Percentiles rank a stretch among this genome's conserved stretches.
Conservation (phyloP, 2,329 filamentous ascomycete species). For the Fusarium sp. region DNA sequence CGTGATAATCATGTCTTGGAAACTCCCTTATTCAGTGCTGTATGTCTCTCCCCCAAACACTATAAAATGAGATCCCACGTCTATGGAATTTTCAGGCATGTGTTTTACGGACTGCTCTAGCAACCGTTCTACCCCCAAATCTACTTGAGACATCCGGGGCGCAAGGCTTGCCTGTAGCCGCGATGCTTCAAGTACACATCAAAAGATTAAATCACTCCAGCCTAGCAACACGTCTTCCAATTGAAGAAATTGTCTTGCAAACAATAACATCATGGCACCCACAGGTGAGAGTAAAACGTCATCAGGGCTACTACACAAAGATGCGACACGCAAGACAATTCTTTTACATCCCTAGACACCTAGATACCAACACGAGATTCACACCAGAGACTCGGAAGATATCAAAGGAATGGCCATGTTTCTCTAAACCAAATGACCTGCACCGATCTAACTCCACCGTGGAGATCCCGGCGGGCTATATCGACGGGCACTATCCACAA, state of each 20-base stretch:
- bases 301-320: slow-evolving; percentile 8
- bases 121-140: slow-evolving; percentile 26
- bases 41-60: slow-evolving; percentile 25
- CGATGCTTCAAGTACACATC: slow-evolving; percentile 18
- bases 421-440: slow-evolving; percentile 6
- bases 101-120: slow-evolving; percentile 11
- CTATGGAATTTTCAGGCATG: slow-evolving; percentile 33
- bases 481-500: slow-evolving; percentile 2
- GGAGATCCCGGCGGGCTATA: slow-evolving; percentile 9
- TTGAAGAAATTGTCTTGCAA: background rate
- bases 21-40: slow-evolving; percentile 12
- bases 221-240: slow-evolving; percentile 12
- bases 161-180: background rate
- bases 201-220: slow-evolving; percentile 2
- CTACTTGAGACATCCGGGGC: slow-evolving; percentile 27
- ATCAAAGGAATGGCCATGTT: slow-evolving; percentile 18
- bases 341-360: slow-evolving; percentile 4
- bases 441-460: slow-evolving; percentile 19
- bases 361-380: background rate
- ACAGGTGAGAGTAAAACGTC: slow-evolving; percentile 1
- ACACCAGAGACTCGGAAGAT: background rate
- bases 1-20: slow-evolving; percentile 5
- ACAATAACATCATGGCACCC: background rate
- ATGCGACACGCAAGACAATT: slow-evolving; percentile 11
- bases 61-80: slow-evolving; percentile 24